Percentiles rank a stretch among this genome's conserved stretches.
phyloP scores from a whole-genome alignment of 2,329 filamentous ascomycete species.

The Monosporascus ibericus region DNA sequence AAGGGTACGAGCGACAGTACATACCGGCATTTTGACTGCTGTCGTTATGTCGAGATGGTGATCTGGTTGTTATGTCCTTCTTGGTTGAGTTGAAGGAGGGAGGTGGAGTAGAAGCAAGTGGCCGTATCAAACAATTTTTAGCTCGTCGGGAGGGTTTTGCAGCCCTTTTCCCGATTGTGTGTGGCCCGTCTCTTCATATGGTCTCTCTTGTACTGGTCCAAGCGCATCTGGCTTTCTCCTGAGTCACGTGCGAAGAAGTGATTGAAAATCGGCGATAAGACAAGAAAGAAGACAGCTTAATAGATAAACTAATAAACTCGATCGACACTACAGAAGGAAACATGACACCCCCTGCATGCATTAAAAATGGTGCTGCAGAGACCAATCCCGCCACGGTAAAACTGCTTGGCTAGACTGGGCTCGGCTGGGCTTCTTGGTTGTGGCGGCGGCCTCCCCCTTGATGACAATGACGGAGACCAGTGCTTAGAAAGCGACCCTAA shows the following conservation, averaged over 20 bases:
- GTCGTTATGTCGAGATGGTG: constrained; percentile 29
- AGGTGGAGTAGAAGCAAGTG: constrained; percentile 16
- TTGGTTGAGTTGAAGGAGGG: constrained; percentile 9
- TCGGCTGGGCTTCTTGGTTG: background rate
- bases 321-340: too few relatives aligned
- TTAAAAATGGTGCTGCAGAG: background rate
- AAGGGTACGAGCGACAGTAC: constrained; percentile 10
- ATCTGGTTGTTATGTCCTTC: constrained; percentile 15
- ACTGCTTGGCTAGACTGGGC: background rate
- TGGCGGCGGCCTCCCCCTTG: background rate
- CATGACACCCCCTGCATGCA: too few relatives aligned
- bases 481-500: background rate
- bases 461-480: background rate
- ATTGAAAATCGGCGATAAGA: background rate
- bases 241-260: background rate
- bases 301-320: too few relatives aligned
- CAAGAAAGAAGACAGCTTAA: background rate
- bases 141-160: background rate
- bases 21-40: constrained; percentile 37
- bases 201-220: background rate
- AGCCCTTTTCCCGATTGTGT: background rate
- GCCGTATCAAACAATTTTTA: background rate
- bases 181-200: background rate
- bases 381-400: background rate
- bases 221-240: background rate